phyloP scores from a whole-genome alignment of 2,329 filamentous ascomycete species.

The Colletotrichum euphorbiae region DNA sequence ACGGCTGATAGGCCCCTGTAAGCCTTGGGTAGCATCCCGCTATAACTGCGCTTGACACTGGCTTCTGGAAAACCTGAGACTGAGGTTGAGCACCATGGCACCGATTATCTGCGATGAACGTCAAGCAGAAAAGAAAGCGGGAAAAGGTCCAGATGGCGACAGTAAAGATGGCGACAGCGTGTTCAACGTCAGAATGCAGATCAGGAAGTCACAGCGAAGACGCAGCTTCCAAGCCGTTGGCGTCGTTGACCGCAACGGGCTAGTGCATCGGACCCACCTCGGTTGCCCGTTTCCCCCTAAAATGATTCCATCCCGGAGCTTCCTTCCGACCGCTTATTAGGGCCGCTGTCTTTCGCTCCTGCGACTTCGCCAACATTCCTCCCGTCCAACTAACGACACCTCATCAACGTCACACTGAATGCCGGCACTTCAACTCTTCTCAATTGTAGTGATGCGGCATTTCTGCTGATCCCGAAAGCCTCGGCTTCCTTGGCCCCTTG shows the following conservation, averaged over 20 bases:
- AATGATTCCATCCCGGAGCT: background rate
- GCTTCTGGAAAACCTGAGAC: background rate
- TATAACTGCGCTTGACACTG: background rate
- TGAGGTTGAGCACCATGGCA: too few relatives aligned
- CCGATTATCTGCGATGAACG: too few relatives aligned
- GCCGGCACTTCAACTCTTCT: background rate
- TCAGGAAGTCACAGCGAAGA: background rate
- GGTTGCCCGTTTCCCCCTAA: conserved; percentile 3
- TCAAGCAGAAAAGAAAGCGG: too few relatives aligned
- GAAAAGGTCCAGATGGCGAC: too few relatives aligned
- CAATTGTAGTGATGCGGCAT: background rate
- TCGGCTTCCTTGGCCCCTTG: background rate
- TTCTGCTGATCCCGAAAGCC: background rate
- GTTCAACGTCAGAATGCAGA: conserved; percentile 1
- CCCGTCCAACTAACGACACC: background rate
- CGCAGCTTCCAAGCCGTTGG: background rate
- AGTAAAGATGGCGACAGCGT: too few relatives aligned
- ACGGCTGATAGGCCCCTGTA: background rate
- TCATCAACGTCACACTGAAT: background rate
- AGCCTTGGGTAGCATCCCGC: background rate
- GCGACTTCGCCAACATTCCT: too few relatives aligned
- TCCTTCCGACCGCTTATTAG: background rate
- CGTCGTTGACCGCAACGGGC: conserved; percentile 4
- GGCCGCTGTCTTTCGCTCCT: background rate
- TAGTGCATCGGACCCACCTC: conserved; percentile 1